A percentile compares a stretch with the other conserved stretches of the same genome.
phyloP scores from a whole-genome alignment of 805 yeast genomes.

The Monosporozyma siamensis region DNA sequence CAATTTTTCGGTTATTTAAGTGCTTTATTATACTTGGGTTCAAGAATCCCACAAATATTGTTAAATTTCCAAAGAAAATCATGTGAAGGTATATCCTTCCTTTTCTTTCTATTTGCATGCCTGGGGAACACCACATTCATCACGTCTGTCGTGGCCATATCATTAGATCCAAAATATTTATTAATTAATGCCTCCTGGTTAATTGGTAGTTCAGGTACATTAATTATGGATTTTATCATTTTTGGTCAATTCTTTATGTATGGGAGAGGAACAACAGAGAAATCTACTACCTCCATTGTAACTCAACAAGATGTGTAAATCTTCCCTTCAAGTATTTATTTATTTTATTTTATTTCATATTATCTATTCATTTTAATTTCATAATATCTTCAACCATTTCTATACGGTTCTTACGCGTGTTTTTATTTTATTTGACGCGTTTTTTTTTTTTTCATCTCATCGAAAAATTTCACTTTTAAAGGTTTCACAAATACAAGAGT shows the following conservation, averaged over 20 bases:
- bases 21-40: conserved; percentile 70
- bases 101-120: conserved; percentile 92
- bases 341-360: not conserved
- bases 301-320: not conserved
- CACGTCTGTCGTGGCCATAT: conserved; percentile 69
- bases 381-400: no score
- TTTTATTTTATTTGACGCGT: not conserved
- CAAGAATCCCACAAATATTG: conserved; percentile 85
- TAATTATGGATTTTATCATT: conserved; percentile 72
- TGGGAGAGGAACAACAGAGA: conserved; percentile 18
- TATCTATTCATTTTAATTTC: not conserved
- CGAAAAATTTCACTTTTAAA: not conserved
- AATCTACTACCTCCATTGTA: not conserved
- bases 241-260: conserved; percentile 81
- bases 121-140: conserved; percentile 89
- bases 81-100: conserved; percentile 89
- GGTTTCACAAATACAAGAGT: no score
- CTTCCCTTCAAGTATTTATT: not conserved
- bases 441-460: not conserved
- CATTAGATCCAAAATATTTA: conserved; percentile 58
- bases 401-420: not conserved
- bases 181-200: conserved; percentile 87
- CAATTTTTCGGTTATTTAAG: conserved; percentile 79
- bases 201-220: conserved; percentile 83
- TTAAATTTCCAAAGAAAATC: conserved; percentile 80